phyloP scores from a whole-genome alignment of 2,329 filamentous ascomycete genomes.

The Colletotrichum tabaci region DNA sequence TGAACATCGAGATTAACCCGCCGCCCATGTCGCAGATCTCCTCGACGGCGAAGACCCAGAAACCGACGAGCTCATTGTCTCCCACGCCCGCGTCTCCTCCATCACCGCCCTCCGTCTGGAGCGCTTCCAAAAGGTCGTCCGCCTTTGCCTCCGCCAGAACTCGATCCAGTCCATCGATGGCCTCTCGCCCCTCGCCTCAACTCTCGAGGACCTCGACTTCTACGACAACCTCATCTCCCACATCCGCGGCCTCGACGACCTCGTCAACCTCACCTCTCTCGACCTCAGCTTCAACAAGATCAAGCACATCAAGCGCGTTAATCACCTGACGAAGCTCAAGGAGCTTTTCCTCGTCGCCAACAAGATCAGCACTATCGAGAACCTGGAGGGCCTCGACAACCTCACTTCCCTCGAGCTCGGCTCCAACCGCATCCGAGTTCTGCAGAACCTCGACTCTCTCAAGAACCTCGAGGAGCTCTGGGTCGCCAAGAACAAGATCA shows the following conservation, averaged over 20 bases:
- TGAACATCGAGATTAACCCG: constrained; percentile 28
- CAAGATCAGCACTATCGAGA: constrained; percentile 90
- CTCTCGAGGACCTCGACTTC: constrained; percentile 87
- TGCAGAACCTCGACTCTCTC: constrained; percentile 86
- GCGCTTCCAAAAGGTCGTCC: constrained; percentile 82
- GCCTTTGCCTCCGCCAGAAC: constrained; percentile 94
- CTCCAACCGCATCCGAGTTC: constrained; percentile 91
- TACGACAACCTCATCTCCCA: constrained; percentile 97
- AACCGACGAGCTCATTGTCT: constrained; percentile 86
- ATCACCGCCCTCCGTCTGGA: constrained; percentile 85
- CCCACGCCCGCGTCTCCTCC: constrained; percentile 87
- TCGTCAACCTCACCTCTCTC: constrained; percentile 82
- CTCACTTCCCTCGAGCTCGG: constrained; percentile 90
- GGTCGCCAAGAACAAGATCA: constrained; percentile 98
- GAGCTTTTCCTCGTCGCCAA: constrained; percentile 96
- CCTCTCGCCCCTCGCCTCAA: constrained; percentile 74
- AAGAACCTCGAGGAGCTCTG: constrained; percentile 88
- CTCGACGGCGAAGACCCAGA: constrained; percentile 73
- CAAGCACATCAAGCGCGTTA: constrained; percentile 94
- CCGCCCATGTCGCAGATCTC: constrained; percentile 62
- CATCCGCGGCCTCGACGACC: constrained; percentile 84
- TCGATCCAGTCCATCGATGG: constrained; percentile 85
- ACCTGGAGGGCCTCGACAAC: constrained; percentile 80
- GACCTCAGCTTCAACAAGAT: constrained; percentile 99
- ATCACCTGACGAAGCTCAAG: constrained; percentile 81